phyloP scores from a whole-genome alignment of 2,329 filamentous ascomycete species.

The Sarocladium strictum region DNA sequence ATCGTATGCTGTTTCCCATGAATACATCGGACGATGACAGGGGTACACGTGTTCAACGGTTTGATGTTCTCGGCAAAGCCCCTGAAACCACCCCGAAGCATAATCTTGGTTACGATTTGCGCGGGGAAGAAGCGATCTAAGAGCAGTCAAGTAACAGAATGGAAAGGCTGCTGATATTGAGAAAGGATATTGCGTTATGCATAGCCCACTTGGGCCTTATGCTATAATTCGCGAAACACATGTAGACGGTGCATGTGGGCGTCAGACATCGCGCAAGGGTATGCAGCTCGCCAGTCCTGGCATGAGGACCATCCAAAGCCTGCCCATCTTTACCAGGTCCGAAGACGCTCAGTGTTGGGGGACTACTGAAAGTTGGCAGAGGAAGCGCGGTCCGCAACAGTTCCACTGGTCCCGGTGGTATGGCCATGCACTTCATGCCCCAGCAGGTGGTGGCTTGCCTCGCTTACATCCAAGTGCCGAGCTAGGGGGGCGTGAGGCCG shows the following conservation, averaged over 20 bases:
- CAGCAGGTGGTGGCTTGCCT: not conserved
- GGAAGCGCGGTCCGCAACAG: not conserved
- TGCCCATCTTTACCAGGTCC: no score
- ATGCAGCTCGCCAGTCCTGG: not conserved
- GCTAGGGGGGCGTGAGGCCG: not conserved
- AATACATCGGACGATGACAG: not conserved
- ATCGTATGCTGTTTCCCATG: not conserved
- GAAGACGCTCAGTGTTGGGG: no score
- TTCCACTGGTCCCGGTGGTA: not conserved
- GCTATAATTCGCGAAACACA: not conserved
- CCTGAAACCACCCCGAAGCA: constrained; percentile 4
- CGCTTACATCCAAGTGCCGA: constrained; percentile 4
- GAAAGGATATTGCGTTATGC: not conserved
- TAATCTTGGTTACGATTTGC: not conserved
- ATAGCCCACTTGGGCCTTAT: not conserved
- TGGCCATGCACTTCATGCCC: not conserved
- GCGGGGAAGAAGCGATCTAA: not conserved
- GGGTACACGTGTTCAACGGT: not conserved
- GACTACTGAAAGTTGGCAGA: no score
- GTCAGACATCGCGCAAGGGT: not conserved
- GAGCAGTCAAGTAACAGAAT: not conserved
- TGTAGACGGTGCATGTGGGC: not conserved
- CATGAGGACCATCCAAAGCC: not conserved
- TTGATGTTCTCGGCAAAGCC: not conserved
- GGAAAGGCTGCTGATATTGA: not conserved